Base-by-base conservation (phyloP, 305 asterid species). In the Lippia alba region DNA sequence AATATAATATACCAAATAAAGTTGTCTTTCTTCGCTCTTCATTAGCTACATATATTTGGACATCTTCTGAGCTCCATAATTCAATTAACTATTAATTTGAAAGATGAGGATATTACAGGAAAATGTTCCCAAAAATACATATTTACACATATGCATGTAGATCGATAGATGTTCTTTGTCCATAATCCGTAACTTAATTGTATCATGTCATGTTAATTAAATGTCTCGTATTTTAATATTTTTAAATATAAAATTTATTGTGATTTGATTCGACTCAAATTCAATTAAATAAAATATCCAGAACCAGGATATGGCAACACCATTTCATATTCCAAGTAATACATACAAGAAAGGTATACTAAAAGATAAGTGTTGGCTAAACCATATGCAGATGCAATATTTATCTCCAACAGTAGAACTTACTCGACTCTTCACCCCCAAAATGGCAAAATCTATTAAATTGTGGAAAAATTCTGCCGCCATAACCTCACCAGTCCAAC, bases 331-430 rank as follows among this genome's bases (percentile, higher is more conserved):
- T 12, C 63, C 30, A 54, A 55, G 40, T 51, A 66, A 32, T 16
- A 32, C 33, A 36, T 66, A 15, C 6, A 3, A 8, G 19, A 54
- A 54, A 51, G 0, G 17, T 51, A 24, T 24, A 51, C 8, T 19
- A 39, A 30, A 15, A 14, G 4, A 4, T 9, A 7, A 5, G 3
- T 10, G 24, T 19, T 33, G 19, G 36, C 19, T 56, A n/a, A 67
- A 24, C 24, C 64, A 68, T 44, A n/a, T 68, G 57, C 36, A n/a
- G n/a, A n/a, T n/a, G n/a, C n/a, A n/a, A n/a, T n/a, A 9, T 19
- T 19, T 34, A 55, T 19, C 15, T 51, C 54, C 54, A 17, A 36
- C 61, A 56, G 17, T 41, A 48, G 16, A 16, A 46, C 33, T 16
- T 40, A 46, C 33, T 46, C 16, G 67, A 61, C 50, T 50, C 49